Conservation (phyloP, 129 eudicot genomes). For the Rutidosis leptorrhynchoides region DNA sequence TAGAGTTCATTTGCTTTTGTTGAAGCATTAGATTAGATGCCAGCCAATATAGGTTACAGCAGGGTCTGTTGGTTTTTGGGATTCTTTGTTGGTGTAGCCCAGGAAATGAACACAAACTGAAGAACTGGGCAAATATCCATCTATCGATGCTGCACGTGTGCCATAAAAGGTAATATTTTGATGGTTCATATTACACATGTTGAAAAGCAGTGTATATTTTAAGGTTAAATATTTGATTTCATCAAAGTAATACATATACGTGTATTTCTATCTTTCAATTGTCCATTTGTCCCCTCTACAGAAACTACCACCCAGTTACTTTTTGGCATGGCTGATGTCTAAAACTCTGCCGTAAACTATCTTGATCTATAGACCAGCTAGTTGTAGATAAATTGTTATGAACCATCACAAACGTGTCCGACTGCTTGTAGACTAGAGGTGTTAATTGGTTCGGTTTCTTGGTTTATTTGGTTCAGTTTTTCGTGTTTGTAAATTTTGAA, state of each 20-base stretch:
- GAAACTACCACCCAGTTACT: not conserved
- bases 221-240: not conserved
- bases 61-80: not conserved
- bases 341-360: not conserved
- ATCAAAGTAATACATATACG: not conserved
- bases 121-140: not conserved
- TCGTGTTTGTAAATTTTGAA: too few species aligned
- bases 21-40: conserved; percentile 5
- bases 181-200: not conserved
- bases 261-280: not conserved
- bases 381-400: not conserved
- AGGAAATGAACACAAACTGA: conserved; percentile 17
- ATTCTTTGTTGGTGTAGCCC: not conserved
- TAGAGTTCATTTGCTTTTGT: not conserved
- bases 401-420: not conserved
- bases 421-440: not conserved
- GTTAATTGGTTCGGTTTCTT: not conserved
- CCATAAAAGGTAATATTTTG: conserved; percentile 7
- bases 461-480: too few species aligned
- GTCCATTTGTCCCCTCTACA: not conserved
- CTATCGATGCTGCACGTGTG: not conserved
- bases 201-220: not conserved
- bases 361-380: not conserved
- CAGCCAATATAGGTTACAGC: not conserved
- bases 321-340: not conserved